Base-by-base conservation (phyloP, 2,329 filamentous ascomycete species). In the Colletotrichum acutatum region DNA sequence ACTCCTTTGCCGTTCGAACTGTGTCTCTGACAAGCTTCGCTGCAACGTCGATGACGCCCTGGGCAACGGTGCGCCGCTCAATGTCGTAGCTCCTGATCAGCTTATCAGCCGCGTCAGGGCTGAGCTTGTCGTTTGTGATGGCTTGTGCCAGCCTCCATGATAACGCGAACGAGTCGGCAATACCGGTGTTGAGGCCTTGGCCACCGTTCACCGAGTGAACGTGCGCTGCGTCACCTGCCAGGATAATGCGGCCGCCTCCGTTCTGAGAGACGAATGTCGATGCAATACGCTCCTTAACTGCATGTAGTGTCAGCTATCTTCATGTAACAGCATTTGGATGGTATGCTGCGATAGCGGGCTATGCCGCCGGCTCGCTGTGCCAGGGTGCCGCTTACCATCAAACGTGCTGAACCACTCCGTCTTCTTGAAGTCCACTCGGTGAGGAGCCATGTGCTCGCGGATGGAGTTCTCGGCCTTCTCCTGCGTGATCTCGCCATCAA, bases 351-450 rank as follows among this genome's bases (percentile, higher is more conserved):
- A n/a, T 5, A 7, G 14, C n/a, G 12, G 3, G 9, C n/a, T 28
- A 7, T 24, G 52, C 19, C 30, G 42, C 49, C n/a, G 19, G 32
- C 52, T 22, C 26, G 9, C 32, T 42, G 6, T 7, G n/a, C 24
- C 37, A 24, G 12, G 37, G 42, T 26, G 22, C 5, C 12, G 71
- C 82, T 70, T 77, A 84, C 85, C 83, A 37, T 85, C 83, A 60
- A 87, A 87, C 5, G 84, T 86, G 74, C 85, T 87, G 76, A 86
- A 87, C 86, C 86, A 87, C 60, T 87, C 86, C 0, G 84, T 84
- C 64, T 80, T 80, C 1, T 77, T 79, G 52, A 87, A 87, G 0
- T 85, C 82, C 4, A 86, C 79, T 4, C 75, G 76, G 64, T 86
- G 80, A 0, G 86, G 86, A 0, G 82, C 82, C 75, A 87, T 79